A percentile compares a stretch with the other conserved stretches of the same genome.
These are phyloP conservation scores for Darksidea phi DNA, from an alignment of 495 filamentous ascomycete species.

Conservation along the genomic window DNA sequence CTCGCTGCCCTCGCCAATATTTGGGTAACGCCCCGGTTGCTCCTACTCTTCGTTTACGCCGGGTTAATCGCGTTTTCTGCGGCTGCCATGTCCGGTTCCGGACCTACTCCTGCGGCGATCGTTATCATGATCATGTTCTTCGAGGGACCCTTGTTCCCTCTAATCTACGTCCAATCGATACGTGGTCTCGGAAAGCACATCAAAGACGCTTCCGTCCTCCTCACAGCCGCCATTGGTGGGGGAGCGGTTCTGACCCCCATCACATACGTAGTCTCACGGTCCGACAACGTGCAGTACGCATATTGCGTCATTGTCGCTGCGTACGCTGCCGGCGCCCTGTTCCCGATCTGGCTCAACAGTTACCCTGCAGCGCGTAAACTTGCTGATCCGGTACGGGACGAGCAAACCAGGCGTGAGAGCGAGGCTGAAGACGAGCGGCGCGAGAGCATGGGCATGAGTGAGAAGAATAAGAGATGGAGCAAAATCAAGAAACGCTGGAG, in stretches of 20 bases:
- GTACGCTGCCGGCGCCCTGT: constrained; percentile 56
- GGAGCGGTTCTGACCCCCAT: constrained; percentile 59
- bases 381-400: constrained; percentile 47
- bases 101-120: constrained; percentile 50
- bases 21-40: constrained; percentile 61
- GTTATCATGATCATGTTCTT: constrained; percentile 60
- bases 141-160: constrained; percentile 58
- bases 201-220: constrained; percentile 55
- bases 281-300: constrained; percentile 48
- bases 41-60: constrained; percentile 58
- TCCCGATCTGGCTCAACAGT: constrained; percentile 61
- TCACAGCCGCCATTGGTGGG: constrained; percentile 58
- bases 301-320: constrained; percentile 59
- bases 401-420: constrained; percentile 16
- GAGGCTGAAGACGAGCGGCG: constrained; percentile 13
- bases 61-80: constrained; percentile 57
- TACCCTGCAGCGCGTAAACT: constrained; percentile 59
- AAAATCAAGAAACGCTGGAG: constrained; percentile 11
- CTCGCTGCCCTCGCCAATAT: constrained; percentile 55
- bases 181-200: constrained; percentile 62
- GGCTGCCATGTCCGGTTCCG: constrained; percentile 55
- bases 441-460: neutral
- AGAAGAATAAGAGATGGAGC: constrained; percentile 10
- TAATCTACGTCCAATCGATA: constrained; percentile 60
- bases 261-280: constrained; percentile 46